These are phyloP conservation scores for Paramarasmius palmivorus DNA, from an alignment of 1,284 basidiomycete genomes.

Conservation along the genomic window DNA sequence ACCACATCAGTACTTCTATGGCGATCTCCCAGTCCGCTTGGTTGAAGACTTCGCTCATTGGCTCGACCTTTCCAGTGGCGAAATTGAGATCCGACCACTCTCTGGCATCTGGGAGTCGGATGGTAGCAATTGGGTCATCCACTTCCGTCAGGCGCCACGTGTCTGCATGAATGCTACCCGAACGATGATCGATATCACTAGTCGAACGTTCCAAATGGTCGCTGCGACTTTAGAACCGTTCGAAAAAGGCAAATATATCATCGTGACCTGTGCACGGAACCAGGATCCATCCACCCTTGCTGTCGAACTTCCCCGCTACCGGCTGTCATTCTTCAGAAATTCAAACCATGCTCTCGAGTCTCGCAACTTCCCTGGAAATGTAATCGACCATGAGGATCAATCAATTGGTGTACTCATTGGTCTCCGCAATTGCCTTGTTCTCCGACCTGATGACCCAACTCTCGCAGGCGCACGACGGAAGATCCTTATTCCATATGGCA, in stretches of 20 bases:
- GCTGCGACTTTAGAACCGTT: slow-evolving; percentile 26
- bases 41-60: slow-evolving; percentile 37
- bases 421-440: slow-evolving; percentile 38
- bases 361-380: slow-evolving; percentile 33
- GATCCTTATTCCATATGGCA: slow-evolving; percentile 37
- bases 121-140: slow-evolving; percentile 28
- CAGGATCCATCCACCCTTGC: slow-evolving; percentile 4
- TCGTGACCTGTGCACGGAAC: slow-evolving; percentile 18
- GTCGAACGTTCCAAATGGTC: slow-evolving; percentile 29
- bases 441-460: slow-evolving; percentile 18
- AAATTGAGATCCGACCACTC: slow-evolving; percentile 39
- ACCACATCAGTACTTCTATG: slow-evolving; percentile 29
- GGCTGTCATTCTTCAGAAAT: slow-evolving; percentile 36
- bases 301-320: slow-evolving; percentile 32
- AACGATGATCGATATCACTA: too few relatives aligned
- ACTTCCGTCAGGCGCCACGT: slow-evolving; percentile 23
- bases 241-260: slow-evolving; percentile 32
- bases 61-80: slow-evolving; percentile 29
- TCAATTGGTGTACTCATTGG: slow-evolving; percentile 39
- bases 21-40: slow-evolving; percentile 39
- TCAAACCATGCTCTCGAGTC: slow-evolving; percentile 28
- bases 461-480: slow-evolving; percentile 22
- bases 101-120: slow-evolving; percentile 12
- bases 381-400: slow-evolving; percentile 31
- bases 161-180: too few relatives aligned